Evolutionary conservation across 768 basidiomycete genomes (phyloP), one percentile per base, ranked within the genome.

Genomic region (Kwoniella bestiolae): DNA sequence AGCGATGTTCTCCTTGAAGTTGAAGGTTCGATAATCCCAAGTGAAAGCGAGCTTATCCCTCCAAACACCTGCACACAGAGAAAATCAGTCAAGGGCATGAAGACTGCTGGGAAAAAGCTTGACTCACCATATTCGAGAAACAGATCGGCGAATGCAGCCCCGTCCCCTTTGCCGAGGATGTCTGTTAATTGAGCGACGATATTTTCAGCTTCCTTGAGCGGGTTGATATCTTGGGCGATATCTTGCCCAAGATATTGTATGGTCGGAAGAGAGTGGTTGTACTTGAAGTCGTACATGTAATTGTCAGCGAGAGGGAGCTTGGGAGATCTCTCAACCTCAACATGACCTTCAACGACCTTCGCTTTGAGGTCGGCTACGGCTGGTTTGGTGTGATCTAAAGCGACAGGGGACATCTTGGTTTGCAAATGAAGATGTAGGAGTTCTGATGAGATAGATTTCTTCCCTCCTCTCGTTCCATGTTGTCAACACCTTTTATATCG

Each of bases 1-100:
- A 26, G 12, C 73, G 44, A 89, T 85, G 8, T 77, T 74, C 1
- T 71, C 23, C 38, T 69, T 77, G 12, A 85, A 83, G 67, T 84
- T 82, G 71, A 89, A 85, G 7, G 87, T 86, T 41, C 87, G 85
- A 50, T 88, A 85, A 64, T 87, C 84, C 87, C 87, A 88, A n/a
- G 88, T 88, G 59, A 89, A 82, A 0, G 86, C 83, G n/a, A 87
- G 83, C 56, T 85, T 81, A 67, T 89, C 88, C 12, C 87, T 81
- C 88, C 87, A 89, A 63, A 85, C 66, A 56, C 34, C 12, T 35
- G 5, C 34, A 35, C 34, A 35, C 34, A 35, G 6, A 35, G 34
- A 35, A 35, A n/a, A n/a, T n/a, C n/a, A n/a, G n/a, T n/a, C n/a
- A n/a, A n/a, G n/a, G n/a, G n/a, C n/a, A n/a, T n/a, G n/a, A n/a